Evolutionary conservation across 2,329 filamentous ascomycete genomes (phyloP), one percentile per base, ranked within the genome.

Genomic region (Escovopsis weberi): DNA sequence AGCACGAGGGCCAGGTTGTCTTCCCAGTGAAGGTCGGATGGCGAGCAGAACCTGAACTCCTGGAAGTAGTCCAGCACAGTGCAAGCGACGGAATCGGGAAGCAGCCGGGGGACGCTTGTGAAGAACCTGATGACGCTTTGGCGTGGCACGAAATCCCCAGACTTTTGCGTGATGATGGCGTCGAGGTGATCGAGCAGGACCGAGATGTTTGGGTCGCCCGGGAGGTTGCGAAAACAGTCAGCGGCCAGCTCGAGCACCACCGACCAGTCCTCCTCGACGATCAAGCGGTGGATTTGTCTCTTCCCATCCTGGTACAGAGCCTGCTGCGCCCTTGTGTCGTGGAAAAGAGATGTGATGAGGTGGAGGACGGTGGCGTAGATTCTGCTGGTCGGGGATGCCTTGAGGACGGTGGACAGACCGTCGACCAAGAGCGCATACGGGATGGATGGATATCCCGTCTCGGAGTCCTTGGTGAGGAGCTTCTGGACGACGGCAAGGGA

Each of bases 41-140:
- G 82, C 37, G 80, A 81, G 51, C 83, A 82, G 51, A 76, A 79
- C 38, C 80, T 69, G 48, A 82, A 80, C 42, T 83, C 75, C 43
- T 72, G 70, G 48, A 80, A 82, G 54, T 84, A 77, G 37, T 76
- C 71, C 37, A 86, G 69, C 23, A 85, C 71, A 10, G 80, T 64
- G 38, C 70, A 71, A 2, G 74, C 78, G 8, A 76, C 74, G 4
- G 73, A 71, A 53, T 86, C 78, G 6, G 78, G 77, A 8, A 86
- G 67, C 33, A 75, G 68, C 12, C 65, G 62, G 43, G 80, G 73
- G 12, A 84, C 69, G 23, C 69, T 65, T 28, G 75, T 67, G 47
- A 87, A 78, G 51, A 86, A 81, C 18, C 69, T 63, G 58, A 86
- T 73, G 41, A 83, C 76, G 15, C 74, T 72, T 46, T 80, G 76